Conservation (phyloP, 2,329 filamentous ascomycete genomes). For the Neoscytalidium dimidiatum region DNA sequence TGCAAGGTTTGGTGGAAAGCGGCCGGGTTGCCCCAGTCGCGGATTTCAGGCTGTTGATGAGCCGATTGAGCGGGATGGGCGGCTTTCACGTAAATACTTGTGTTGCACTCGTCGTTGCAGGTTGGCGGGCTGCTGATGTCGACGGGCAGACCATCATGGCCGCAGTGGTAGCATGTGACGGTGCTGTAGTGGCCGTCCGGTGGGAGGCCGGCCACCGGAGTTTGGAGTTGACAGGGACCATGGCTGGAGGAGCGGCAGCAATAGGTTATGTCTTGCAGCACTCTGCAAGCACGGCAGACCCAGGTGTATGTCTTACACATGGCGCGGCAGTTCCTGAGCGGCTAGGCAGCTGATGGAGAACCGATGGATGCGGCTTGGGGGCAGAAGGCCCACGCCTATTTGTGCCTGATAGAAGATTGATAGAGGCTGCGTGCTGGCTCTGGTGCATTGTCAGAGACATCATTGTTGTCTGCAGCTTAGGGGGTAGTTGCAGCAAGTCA, state of each 20-base stretch:
- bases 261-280: not conserved
- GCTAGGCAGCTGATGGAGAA: not conserved
- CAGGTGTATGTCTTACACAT: conserved; percentile 12
- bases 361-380: not conserved
- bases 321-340: not conserved
- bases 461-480: not conserved
- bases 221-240: not conserved
- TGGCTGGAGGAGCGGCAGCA: not conserved
- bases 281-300: not conserved
- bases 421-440: not conserved
- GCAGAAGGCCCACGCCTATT: not conserved
- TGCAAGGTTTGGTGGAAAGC: not conserved
- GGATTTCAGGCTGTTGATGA: not conserved
- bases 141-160: too few species aligned
- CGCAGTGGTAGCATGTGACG: not conserved
- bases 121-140: not conserved
- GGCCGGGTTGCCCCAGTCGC: not conserved
- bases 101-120: not conserved
- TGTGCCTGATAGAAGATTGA: not conserved
- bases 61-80: not conserved
- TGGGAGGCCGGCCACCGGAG: not conserved
- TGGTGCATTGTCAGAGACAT: not conserved
- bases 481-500: not conserved
- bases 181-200: not conserved
- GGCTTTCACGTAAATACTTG: not conserved